phyloP scores from a whole-genome alignment of 257 asterid genomes.

The Primulina eburnea region DNA sequence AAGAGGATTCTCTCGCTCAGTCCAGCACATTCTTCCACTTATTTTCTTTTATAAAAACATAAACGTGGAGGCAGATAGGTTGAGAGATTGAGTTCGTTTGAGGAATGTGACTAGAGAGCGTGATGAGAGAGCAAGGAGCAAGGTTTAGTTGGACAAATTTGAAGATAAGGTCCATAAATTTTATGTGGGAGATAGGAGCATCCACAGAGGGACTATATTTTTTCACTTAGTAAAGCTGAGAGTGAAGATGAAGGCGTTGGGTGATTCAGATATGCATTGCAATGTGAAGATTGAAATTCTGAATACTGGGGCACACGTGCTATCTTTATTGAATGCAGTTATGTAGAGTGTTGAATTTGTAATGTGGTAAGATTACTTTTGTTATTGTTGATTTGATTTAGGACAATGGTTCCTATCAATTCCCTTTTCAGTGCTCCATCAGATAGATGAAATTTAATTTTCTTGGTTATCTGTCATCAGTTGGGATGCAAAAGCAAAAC shows the following conservation, averaged over 20 bases:
- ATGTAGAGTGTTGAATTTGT: not conserved
- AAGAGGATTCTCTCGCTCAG: conserved; percentile 35
- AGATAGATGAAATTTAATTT: too few relatives aligned
- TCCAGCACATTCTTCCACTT: conserved; percentile 41
- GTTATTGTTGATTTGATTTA: not conserved
- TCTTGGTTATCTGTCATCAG: too few relatives aligned
- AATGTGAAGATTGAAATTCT: conserved; percentile 31
- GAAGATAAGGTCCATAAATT: conserved; percentile 38
- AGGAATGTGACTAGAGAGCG: conserved; percentile 43
- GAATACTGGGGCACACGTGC: not conserved
- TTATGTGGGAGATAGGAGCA: conserved; percentile 46
- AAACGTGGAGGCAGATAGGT: conserved; percentile 43
- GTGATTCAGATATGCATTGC: conserved; percentile 40
- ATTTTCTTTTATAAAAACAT: conserved; percentile 46
- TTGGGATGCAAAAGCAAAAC: too few relatives aligned
- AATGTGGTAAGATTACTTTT: not conserved
- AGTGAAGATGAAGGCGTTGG: conserved; percentile 32
- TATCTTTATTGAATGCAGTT: not conserved
- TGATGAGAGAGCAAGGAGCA: conserved; percentile 49
- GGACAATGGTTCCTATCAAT: too few relatives aligned
- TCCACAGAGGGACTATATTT: conserved; percentile 34
- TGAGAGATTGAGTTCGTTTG: conserved; percentile 34
- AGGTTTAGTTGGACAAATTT: conserved; percentile 48
- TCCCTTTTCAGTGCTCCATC: too few relatives aligned
- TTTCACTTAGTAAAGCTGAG: conserved; percentile 39